These are phyloP conservation scores for Calophaca sinica DNA, from an alignment of 306 rosid genomes.

Conservation along the genomic window DNA sequence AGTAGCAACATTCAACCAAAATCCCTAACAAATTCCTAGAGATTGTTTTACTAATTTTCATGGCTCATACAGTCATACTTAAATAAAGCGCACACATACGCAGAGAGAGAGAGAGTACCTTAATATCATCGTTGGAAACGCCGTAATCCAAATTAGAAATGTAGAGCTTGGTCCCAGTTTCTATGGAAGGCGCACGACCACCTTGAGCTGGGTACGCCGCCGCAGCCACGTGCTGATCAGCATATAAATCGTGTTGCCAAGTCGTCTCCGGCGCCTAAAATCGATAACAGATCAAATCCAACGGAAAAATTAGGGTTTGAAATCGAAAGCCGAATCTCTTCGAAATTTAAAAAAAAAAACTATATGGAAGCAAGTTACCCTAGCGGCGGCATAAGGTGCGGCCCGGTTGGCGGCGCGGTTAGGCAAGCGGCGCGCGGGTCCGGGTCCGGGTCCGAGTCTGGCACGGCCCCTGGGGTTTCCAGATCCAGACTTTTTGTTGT, in stretches of 20 bases:
- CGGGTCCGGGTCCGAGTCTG: constrained; percentile 63
- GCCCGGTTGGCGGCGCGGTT: constrained; percentile 72
- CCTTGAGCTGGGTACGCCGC: constrained; percentile 53
- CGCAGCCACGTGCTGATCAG: constrained; percentile 57
- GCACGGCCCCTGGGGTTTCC: constrained; percentile 58
- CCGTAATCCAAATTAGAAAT: constrained; percentile 91
- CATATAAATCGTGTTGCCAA: constrained; percentile 90
- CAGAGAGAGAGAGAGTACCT: constrained; percentile 56
- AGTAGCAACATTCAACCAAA: neutral
- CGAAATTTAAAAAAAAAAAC: neutral
- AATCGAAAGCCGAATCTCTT: neutral
- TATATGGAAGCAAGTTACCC: constrained; percentile 50
- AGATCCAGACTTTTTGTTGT: constrained; percentile 85
- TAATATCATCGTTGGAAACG: constrained; percentile 91
- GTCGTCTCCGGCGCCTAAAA: constrained; percentile 86
- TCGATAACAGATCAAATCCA: neutral
- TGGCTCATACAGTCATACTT: too few relatives aligned
- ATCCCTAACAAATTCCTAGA: neutral
- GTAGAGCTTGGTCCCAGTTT: constrained; percentile 93
- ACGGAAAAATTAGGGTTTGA: neutral
- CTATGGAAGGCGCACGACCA: constrained; percentile 79
- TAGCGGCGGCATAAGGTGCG: constrained; percentile 66
- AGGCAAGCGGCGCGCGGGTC: constrained; percentile 83
- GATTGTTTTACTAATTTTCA: neutral
- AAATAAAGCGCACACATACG: too few relatives aligned